These are phyloP conservation scores for Ceratocystis alfenasii DNA, from an alignment of 2,329 filamentous ascomycete genomes.

Conservation along the genomic window DNA sequence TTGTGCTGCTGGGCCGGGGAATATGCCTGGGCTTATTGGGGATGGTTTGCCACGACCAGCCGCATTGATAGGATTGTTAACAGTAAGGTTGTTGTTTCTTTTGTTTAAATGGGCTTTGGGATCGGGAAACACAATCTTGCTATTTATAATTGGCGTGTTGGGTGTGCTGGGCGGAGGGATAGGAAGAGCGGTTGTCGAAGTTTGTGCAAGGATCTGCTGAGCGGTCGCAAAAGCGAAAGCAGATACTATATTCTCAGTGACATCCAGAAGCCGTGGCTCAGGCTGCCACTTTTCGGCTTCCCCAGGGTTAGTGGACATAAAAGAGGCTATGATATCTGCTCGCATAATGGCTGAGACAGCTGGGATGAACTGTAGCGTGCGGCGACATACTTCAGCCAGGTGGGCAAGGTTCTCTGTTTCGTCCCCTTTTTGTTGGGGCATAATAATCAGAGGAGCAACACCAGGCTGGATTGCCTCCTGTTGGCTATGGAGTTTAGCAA, in stretches of 20 bases:
- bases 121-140: constrained; percentile 37
- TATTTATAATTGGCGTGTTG: constrained; percentile 18
- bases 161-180: constrained; percentile 39
- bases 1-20: constrained; percentile 37
- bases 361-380: constrained; percentile 74
- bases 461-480: constrained; percentile 45
- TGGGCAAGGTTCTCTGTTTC: constrained; percentile 63
- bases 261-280: constrained; percentile 34
- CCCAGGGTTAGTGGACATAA: constrained; percentile 35
- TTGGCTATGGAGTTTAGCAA: constrained; percentile 51
- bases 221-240: constrained; percentile 69
- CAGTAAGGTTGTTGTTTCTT: constrained; percentile 30
- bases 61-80: constrained; percentile 48
- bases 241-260: constrained; percentile 61
- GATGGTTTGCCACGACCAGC: constrained; percentile 28
- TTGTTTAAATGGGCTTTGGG: constrained; percentile 45
- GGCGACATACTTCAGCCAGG: constrained; percentile 74
- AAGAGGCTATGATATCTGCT: constrained; percentile 58
- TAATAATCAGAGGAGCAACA: constrained; percentile 36
- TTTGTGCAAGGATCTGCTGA: constrained; percentile 66
- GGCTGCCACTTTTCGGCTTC: constrained; percentile 18
- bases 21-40: constrained; percentile 39
- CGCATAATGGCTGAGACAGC: constrained; percentile 68
- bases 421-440: constrained; percentile 28
- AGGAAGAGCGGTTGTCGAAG: constrained; percentile 54